Evolutionary conservation across 2,329 filamentous ascomycete species (phyloP), one percentile per base, ranked within the genome.

Genomic region (Apiospora rasikravindrae): DNA sequence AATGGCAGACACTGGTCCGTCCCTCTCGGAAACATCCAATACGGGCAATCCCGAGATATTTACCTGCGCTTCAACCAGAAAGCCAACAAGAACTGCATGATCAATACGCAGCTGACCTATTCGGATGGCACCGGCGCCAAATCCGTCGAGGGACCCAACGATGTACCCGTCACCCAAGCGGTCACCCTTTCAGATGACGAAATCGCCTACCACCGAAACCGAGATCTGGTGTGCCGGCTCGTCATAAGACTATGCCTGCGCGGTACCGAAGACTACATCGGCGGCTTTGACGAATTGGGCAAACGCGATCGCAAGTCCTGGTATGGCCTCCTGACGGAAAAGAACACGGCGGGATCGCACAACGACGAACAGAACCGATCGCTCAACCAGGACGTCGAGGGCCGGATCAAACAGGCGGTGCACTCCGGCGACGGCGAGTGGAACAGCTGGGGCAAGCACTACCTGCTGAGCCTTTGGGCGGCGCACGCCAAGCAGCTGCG

Each of bases 21-120:
- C 33, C 71, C 78, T 0, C 77, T 90, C 3, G 86, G 87, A 2
- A 89, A 86, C 74, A 73, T 92, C 0, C 89, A 90, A 73, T 91
- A 88, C 71, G 89, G 88, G n/a, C 89, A 91, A 72, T 86, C 88
- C 0, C 84, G 89, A 3, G 88, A 91, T 71, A 80, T 91, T 33
- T 86, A 86, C 74, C 78, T 91, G 10, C 75, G 76, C 4, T 81
- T 81, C 53, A 42, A 11, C 57, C 13, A 51, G 10, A 22, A 3
- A 61, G 14, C 24, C n/a, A 26, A 45, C 14, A 73, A 4, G 5
- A 8, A 19, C 6, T n/a, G 45, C 19, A 10, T 10, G 2, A 57
- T 57, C 13, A 4, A 19, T 0, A 16, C 51, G 26, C 14, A 7
- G 22, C 26, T 57, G 26, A 19, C 16, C 8, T 29, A 57, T 19